phyloP scores from a whole-genome alignment of 345 rosid species.

The Pistacia integerrima region DNA sequence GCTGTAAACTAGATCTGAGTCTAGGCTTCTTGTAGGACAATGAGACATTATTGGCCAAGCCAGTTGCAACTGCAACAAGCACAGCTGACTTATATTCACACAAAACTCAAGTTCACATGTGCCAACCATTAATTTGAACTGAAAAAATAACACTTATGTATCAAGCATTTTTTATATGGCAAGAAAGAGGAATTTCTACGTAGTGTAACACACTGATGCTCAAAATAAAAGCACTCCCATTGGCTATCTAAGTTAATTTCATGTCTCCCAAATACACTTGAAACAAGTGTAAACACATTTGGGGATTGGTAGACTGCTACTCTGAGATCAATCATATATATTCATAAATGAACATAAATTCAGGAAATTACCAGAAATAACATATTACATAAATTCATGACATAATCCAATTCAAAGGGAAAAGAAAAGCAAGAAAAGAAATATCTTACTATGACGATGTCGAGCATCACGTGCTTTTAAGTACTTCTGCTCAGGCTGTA shows the following conservation, averaged over 20 bases:
- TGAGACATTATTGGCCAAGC: not conserved
- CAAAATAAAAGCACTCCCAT: not conserved
- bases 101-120: not conserved
- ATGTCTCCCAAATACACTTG: not conserved
- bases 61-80: not conserved
- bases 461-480: slow-evolving; percentile 92
- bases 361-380: not conserved
- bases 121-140: not conserved
- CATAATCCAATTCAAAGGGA: not conserved
- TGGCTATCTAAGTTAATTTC: not conserved
- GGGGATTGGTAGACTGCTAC: not conserved
- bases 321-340: too few relatives aligned
- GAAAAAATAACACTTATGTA: not conserved
- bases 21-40: not conserved
- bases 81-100: not conserved
- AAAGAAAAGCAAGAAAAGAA: slow-evolving; percentile 19
- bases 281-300: not conserved
- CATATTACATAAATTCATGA: not conserved
- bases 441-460: slow-evolving; percentile 81
- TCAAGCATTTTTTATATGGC: not conserved
- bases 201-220: not conserved
- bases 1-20: not conserved
- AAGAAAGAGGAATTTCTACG: not conserved
- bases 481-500: slow-evolving; percentile 89
- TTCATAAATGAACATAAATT: not conserved